These are phyloP conservation scores for Macrotyloma uniflorum DNA, from an alignment of 306 rosid species.

Conservation along the genomic window DNA sequence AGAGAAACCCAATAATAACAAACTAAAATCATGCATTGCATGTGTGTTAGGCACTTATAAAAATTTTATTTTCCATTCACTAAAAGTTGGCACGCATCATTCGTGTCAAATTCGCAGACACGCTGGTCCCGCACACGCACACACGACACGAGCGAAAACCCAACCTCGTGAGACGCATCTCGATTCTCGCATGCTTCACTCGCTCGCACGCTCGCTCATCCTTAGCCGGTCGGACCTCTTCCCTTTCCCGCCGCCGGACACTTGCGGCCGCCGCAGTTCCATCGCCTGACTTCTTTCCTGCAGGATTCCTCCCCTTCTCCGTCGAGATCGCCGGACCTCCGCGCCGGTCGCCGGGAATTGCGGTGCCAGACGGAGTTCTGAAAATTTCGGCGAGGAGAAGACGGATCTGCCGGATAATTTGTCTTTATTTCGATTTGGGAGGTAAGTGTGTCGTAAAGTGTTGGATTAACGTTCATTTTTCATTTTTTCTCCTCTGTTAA, in stretches of 20 bases:
- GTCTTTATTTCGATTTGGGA: constrained; percentile 13
- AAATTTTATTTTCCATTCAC: background rate
- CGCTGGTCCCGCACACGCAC: constrained; percentile 51
- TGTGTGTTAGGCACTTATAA: background rate
- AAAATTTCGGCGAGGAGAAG: constrained; percentile 21
- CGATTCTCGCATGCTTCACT: constrained; percentile 57
- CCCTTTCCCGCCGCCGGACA: constrained; percentile 36
- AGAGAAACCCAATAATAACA: background rate
- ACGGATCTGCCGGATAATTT: constrained; percentile 35
- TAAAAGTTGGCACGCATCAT: constrained; percentile 51
- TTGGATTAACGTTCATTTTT: background rate
- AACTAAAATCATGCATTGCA: background rate
- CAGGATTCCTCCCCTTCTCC: background rate
- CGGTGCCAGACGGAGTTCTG: constrained; percentile 17
- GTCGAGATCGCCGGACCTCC: constrained; percentile 21
- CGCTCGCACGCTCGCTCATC: constrained; percentile 64
- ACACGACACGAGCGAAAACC: constrained; percentile 79
- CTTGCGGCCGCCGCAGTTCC: constrained; percentile 3
- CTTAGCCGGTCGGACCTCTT: constrained; percentile 47
- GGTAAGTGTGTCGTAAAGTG: constrained; percentile 28
- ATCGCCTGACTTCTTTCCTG: background rate
- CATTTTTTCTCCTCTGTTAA: background rate
- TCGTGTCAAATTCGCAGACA: constrained; percentile 66
- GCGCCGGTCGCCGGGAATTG: constrained; percentile 55
- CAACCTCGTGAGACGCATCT: constrained; percentile 40